Evolutionary conservation across 371 early-diverging fungal genomes (phyloP), one percentile per base, ranked within the genome.

Genomic region (Mycotypha africana): DNA sequence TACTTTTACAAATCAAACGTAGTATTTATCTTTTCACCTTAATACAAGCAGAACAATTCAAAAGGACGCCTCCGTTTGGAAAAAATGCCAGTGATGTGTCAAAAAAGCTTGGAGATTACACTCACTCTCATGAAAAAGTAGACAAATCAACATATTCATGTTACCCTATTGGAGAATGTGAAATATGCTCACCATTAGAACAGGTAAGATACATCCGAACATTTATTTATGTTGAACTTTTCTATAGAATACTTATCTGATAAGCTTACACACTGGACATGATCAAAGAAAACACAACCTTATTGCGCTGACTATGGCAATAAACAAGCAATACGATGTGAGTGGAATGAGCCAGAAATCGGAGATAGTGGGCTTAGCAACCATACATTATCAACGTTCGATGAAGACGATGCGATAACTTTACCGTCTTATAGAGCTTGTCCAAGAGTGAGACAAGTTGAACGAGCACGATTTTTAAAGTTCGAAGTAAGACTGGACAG

Each of bases 281-380:
- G 2, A 9, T 14, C 22, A 14, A 26, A 73, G 74, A 73, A 73
- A 73, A 67, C 74, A 14, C 48, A 53, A 25, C 52, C 60, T 2
- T 67, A 67, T 50, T 73, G 74, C 50, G 39, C 42, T 31, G 62
- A 67, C 17, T 73, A 56, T 46, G 74, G 74, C 4, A 73, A 69
- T 38, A 73, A 67, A 38, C 56, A 73, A 45, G 59, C 62, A 14
- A 60, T 73, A 11, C 62, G 58, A 8, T 73, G 74, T 43, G 58
- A 66, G 40, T 73, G 67, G 67, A 58, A 69, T 33, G 70, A 69
- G 26, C 60, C 69, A 11, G 66, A 62, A 34, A 47, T 66, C 20
- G 57, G 58, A 17, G 66, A 60, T 16, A 52, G 38, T 19, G n/a
- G n/a, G n/a, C 11, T 28, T 8, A 5, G 11, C 5, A 28, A 28